Evolutionary conservation across 1,284 basidiomycete species (phyloP), one percentile per base, ranked within the genome.

Genomic region (Tylopilus sp.): DNA sequence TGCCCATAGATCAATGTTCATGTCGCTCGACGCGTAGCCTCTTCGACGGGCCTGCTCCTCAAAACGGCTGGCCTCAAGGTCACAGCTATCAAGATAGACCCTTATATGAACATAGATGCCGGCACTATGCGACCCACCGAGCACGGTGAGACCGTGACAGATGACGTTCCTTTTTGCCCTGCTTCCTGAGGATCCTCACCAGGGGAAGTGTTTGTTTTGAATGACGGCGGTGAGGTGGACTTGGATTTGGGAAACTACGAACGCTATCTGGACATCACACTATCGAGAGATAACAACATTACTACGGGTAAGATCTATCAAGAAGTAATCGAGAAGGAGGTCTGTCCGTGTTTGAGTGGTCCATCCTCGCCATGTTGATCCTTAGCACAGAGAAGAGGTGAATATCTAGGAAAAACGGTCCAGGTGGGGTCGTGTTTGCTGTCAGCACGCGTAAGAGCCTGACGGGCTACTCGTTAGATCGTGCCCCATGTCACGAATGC

Each of bases 71-170:
- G 96, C 39, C 78, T 97, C 56, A 96, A 94, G 71, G 96, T 98
- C 63, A 99, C 97, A 2, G 90, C 97, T 23, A 98, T 99, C 78
- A 99, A 99, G 75, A 98, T 99, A 61, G 96, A 99, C 71, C 96
- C 96, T 19, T 99, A 99, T 68, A 98, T 99, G 95, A 99, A 99
- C 75, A 97, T 99, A 63, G 96, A 99, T 79, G 97, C 96, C 31
- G 97, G 97, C 37, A 98, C 96, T 28, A 99, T 99, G 96, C 83
- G 93, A 36, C 97, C 96, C 12, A 97, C 94, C 30, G 96, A 99
- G 71, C 96, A 99, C 69, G 97, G 94, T 89, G 67, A 76, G 82
- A 59, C 54, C 44, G 45, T 38, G 45, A 26, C 41, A 33, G 28
- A 61, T 48, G 28, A 2, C n/a, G 29, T 23, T 23, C 6, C 23